phyloP scores from a whole-genome alignment of 2,329 filamentous ascomycete genomes.

The Aspergillus fijiensis region DNA sequence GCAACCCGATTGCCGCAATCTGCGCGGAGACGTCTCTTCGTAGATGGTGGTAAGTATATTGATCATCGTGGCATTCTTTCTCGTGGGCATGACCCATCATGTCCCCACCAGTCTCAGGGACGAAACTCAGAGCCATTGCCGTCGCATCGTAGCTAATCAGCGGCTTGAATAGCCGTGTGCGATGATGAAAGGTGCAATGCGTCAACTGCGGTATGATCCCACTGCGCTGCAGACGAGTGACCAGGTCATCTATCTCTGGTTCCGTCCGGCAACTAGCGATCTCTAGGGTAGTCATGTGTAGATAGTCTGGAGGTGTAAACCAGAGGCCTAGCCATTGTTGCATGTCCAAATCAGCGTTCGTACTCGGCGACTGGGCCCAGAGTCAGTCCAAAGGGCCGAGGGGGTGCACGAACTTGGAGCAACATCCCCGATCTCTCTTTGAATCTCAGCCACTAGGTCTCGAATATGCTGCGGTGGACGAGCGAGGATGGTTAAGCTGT shows the following conservation, averaged over 20 bases:
- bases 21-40: constrained; percentile 72
- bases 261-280: constrained; percentile 75
- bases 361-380: not conserved
- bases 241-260: constrained; percentile 64
- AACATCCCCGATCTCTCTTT: constrained; percentile 61
- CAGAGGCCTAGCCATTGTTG: constrained; percentile 62
- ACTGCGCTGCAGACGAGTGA: constrained; percentile 56
- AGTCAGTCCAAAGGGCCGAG: not conserved
- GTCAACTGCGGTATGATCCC: constrained; percentile 57
- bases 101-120: constrained; percentile 63
- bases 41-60: constrained; percentile 87
- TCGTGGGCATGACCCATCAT: constrained; percentile 47
- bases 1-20: constrained; percentile 61
- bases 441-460: constrained; percentile 66
- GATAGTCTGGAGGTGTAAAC: constrained; percentile 75
- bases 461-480: constrained; percentile 73
- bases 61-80: constrained; percentile 51
- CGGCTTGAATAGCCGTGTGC: constrained; percentile 76
- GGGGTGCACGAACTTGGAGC: constrained; percentile 63
- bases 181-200: constrained; percentile 65
- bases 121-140: constrained; percentile 81
- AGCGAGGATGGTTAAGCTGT: constrained; percentile 88
- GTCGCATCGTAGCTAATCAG: constrained; percentile 80
- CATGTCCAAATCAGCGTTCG: not conserved
- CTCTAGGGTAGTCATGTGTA: constrained; percentile 86